phyloP scores from a whole-genome alignment of 495 filamentous ascomycete genomes.

The Ascobolus immersus region DNA sequence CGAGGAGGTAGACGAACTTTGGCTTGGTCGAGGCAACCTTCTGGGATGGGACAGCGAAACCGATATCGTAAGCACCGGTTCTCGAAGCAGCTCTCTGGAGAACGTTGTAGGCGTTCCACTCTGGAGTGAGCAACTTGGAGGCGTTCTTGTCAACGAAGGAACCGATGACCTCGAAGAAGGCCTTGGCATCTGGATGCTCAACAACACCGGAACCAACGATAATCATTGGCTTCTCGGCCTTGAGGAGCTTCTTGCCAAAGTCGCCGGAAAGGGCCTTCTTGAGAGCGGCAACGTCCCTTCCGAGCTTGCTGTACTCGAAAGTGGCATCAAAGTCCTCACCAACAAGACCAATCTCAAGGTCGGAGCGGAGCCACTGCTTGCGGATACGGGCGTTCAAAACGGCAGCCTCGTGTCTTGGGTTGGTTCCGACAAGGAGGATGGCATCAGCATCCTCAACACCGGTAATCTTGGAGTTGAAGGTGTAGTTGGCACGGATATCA shows the following conservation, averaged over 20 bases:
- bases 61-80: conserved; percentile 78
- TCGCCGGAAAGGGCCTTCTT: conserved; percentile 63
- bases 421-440: conserved; percentile 79
- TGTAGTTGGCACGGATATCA: conserved; percentile 79
- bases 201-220: conserved; percentile 71
- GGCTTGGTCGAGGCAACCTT: conserved; percentile 54
- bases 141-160: conserved; percentile 78
- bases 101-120: conserved; percentile 95
- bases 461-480: conserved; percentile 84
- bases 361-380: conserved; percentile 90
- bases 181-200: conserved; percentile 72
- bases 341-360: conserved; percentile 76
- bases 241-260: conserved; percentile 71
- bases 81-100: conserved; percentile 77
- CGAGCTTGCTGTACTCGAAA: conserved; percentile 79
- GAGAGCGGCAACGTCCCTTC: conserved; percentile 44
- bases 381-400: conserved; percentile 86
- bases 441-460: conserved; percentile 83
- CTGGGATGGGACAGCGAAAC: conserved; percentile 62
- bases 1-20: conserved; percentile 91
- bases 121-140: conserved; percentile 56
- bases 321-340: conserved; percentile 78
- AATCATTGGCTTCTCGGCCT: conserved; percentile 86
- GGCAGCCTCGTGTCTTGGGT: conserved; percentile 80
- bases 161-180: conserved; percentile 73